A percentile compares a stretch with the other conserved stretches of the same genome.
Conservation (phyloP, 2,329 filamentous ascomycete species). For the Ciborinia camelliae region DNA sequence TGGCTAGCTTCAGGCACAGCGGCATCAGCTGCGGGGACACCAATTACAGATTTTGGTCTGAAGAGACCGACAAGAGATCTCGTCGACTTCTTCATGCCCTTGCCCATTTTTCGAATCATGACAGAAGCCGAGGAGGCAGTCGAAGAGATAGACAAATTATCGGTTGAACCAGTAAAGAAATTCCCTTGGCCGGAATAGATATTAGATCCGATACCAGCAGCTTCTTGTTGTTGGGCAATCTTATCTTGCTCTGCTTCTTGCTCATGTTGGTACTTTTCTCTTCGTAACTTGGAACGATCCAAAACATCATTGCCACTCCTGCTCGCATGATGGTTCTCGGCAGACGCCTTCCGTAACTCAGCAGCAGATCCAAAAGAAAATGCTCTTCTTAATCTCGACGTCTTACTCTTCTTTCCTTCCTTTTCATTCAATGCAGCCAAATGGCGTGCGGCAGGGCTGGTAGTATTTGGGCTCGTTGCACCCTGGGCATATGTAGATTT, state of each 20-base stretch:
- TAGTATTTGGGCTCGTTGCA: conserved; percentile 38
- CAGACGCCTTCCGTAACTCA: conserved; percentile 75
- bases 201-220: conserved; percentile 82
- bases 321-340: conserved; percentile 48
- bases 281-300: conserved; percentile 59
- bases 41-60: conserved; percentile 86
- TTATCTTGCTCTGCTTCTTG: conserved; percentile 84
- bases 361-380: conserved; percentile 97
- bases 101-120: conserved; percentile 98
- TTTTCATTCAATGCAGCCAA: conserved; percentile 84
- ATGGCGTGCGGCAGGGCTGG: conserved; percentile 71
- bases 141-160: conserved; percentile 89
- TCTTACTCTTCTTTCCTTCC: conserved; percentile 78
- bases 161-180: conserved; percentile 85
- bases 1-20: conserved; percentile 64
- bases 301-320: conserved; percentile 30
- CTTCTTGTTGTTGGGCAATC: conserved; percentile 91
- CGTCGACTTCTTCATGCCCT: conserved; percentile 92
- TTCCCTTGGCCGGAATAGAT: conserved; percentile 87
- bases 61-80: conserved; percentile 92
- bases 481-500: conserved; percentile 36
- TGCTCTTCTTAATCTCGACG: conserved; percentile 78
- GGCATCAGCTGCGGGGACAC: conserved; percentile 68
- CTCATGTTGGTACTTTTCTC: conserved; percentile 57
- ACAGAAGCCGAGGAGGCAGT: conserved; percentile 86